Percentiles rank a stretch among this genome's conserved stretches.
These are phyloP conservation scores for Guillardia theta DNA, from an alignment of 78 protist species.

Conservation along the genomic window DNA sequence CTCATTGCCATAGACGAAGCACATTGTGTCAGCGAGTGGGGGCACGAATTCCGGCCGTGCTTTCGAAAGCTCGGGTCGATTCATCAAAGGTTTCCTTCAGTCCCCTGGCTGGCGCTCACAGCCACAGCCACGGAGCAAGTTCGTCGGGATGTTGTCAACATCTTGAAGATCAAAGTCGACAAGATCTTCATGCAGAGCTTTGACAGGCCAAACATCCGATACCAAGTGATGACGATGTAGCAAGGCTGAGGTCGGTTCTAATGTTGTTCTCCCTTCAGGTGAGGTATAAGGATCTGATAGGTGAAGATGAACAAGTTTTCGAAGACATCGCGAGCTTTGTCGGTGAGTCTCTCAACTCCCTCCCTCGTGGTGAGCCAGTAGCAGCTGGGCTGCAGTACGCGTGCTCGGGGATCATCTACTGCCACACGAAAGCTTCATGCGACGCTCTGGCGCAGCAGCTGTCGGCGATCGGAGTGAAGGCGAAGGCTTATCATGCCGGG, in stretches of 20 bases:
- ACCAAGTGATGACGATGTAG: slow-evolving; percentile 42
- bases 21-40: slow-evolving; percentile 98
- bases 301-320: background rate
- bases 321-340: background rate
- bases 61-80: slow-evolving; percentile 52
- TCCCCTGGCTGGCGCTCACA: slow-evolving; percentile 75
- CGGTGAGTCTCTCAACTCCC: background rate
- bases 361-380: background rate
- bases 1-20: slow-evolving; percentile 93
- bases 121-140: slow-evolving; percentile 83
- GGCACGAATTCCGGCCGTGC: slow-evolving; percentile 93
- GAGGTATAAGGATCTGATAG: background rate
- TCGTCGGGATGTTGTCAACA: background rate
- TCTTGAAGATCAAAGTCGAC: background rate
- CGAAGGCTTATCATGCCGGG: background rate
- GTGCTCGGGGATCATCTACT: slow-evolving; percentile 37
- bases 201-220: slow-evolving; percentile 88
- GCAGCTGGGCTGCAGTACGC: background rate
- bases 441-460: background rate
- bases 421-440: background rate
- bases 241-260: background rate
- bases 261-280: background rate
- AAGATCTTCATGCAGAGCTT: slow-evolving; percentile 45
- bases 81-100: slow-evolving; percentile 22
- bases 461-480: background rate